A percentile compares a stretch with the other conserved stretches of the same genome.
Evolutionary conservation across 2,329 filamentous ascomycete species (phyloP).

Genomic region (Hymenoscyphus salicellus): DNA sequence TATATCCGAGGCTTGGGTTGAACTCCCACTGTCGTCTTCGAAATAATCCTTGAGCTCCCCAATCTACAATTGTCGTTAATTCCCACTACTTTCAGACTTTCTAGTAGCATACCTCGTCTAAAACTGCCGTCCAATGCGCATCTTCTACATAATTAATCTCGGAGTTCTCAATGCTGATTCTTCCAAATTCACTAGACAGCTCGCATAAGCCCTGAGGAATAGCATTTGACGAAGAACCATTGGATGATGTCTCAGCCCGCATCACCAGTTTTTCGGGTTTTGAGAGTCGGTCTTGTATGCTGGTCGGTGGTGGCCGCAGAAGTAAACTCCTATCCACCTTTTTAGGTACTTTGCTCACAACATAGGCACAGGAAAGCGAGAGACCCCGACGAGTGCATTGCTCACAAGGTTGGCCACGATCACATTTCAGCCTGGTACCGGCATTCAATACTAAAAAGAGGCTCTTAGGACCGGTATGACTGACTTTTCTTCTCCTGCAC

Average conservation of each 20-base stretch:
- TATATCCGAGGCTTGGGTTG: not conserved
- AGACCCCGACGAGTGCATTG: not conserved
- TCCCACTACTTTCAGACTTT: too few species aligned
- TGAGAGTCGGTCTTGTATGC: not conserved
- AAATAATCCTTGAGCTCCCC: conserved; percentile 56
- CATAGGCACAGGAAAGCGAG: not conserved
- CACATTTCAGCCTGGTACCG: not conserved
- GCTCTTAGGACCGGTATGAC: not conserved
- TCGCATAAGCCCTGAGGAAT: not conserved
- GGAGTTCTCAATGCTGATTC: too few species aligned
- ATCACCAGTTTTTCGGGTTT: not conserved
- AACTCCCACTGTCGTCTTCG: conserved; percentile 36
- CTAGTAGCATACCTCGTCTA: conserved; percentile 40
- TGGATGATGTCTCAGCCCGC: not conserved
- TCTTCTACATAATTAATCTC: conserved; percentile 47
- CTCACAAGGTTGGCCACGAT: not conserved
- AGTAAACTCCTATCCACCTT: not conserved
- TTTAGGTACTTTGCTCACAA: not conserved
- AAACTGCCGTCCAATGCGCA: conserved; percentile 56
- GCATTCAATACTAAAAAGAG: not conserved
- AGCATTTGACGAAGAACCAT: not conserved
- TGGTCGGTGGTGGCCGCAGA: too few species aligned
- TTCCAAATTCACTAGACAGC: not conserved
- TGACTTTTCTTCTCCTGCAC: too few species aligned
- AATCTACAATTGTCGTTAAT: conserved; percentile 40